Base-by-base conservation (phyloP, 768 basidiomycete species). In the Paxillus involutus region DNA sequence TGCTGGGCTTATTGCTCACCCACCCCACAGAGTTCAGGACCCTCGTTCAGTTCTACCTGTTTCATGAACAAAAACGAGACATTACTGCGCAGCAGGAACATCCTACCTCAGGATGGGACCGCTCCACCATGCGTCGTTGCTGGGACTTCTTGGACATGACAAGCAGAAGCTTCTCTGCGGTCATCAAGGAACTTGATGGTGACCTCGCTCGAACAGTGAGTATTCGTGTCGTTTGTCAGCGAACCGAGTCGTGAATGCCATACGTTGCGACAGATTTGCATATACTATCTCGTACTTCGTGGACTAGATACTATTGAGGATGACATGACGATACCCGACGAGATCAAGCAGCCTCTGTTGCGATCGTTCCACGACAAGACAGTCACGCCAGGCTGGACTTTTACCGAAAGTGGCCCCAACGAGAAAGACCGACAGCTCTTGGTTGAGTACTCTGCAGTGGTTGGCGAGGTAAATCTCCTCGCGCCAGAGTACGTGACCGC, bases 171-270 rank as follows among this genome's bases (percentile, higher is more conserved):
- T 99, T 97, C 62, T 80, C 93, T 0, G 85, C 89, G 1, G 96
- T 99, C 57, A 93, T 98, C 65, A 98, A 96, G 72, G 91, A 97
- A 71, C 76, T 98, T 4, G 94, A 99, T 30, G 96, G 94, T 0
- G 96, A 98, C 68, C 74, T 99, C 57, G 94, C 94, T 4, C 77
- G 96, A 57, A 89, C 88, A 40, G 95, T 97, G 68, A 73, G 93
- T 84, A 13, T 17, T 39, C 29, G 9, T 47, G 52, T 37, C 55
- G 50, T 41, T 41, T 41, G 26, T 26, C 26, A 26, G 26, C 4
- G 26, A 26, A 26, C 26, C 26, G 4, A 26, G 26, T 26, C 4
- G 26, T 26, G 26, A 26, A 26, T 26, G 26, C 26, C 26, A 26
- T 26, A 26, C 26, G 4, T 26, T 26, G 11, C 40, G 44, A 14